Conservation (phyloP, 1,284 basidiomycete species). For the Heterobasidion irregulare region DNA sequence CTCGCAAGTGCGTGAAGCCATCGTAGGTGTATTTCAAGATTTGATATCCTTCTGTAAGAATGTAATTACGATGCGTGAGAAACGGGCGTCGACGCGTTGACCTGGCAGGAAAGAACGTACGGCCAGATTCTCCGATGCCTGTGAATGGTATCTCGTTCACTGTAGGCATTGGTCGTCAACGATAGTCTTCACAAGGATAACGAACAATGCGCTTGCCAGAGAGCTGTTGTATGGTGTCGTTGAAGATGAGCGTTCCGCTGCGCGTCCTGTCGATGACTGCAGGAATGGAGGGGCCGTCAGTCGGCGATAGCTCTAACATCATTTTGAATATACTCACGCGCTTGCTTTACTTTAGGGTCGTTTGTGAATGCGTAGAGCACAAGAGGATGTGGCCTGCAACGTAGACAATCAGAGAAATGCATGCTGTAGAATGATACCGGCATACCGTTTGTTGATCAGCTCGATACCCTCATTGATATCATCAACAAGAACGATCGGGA, state of each 20-base stretch:
- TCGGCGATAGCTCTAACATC: slow-evolving; percentile 9
- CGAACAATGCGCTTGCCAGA: slow-evolving; percentile 18
- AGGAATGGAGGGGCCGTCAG: slow-evolving; percentile 14
- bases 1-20: slow-evolving; percentile 36
- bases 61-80: not conserved
- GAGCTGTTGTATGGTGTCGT: slow-evolving; percentile 44
- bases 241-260: slow-evolving; percentile 44
- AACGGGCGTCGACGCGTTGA: not conserved
- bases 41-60: slow-evolving; percentile 32
- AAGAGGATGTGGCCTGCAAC: slow-evolving; percentile 34
- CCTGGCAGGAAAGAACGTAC: not conserved
- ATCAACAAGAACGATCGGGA: slow-evolving; percentile 56
- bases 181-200: not conserved
- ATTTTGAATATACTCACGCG: too few relatives aligned
- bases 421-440: not conserved
- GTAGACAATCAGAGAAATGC: not conserved
- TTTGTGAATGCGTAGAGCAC: slow-evolving; percentile 42
- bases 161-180: slow-evolving; percentile 3
- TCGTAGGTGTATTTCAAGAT: slow-evolving; percentile 37
- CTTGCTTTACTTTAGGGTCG: slow-evolving; percentile 28
- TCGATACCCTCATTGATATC: slow-evolving; percentile 42
- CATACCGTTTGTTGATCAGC: slow-evolving; percentile 37
- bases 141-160: slow-evolving; percentile 39
- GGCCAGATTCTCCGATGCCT: slow-evolving; percentile 25
- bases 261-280: slow-evolving; percentile 38